Evolutionary conservation across 2,329 filamentous ascomycete species (phyloP), one percentile per base, ranked within the genome.

Genomic region (Claviceps purpurea): DNA sequence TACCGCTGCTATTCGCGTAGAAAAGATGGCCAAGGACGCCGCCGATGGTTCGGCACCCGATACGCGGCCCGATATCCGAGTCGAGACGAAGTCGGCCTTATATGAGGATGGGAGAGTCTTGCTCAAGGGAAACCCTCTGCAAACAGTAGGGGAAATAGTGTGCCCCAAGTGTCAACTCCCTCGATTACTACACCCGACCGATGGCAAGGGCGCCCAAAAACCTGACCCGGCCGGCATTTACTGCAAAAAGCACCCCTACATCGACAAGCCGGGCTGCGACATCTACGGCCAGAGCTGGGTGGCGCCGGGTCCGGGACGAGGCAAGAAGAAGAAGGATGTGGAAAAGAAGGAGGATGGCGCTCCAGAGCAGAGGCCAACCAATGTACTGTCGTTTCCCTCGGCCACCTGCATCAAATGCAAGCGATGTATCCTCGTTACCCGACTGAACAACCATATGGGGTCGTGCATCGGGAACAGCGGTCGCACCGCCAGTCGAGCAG

Each of bases 221-320:
- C 82, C 82, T 44, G 79, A 84, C 53, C 85, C 85, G 0, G 73
- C 76, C 57, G 72, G 82, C 58, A 79, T 84, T 58, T 90, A 89
- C 73, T 91, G 87, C 75, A 87, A 87, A 67, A 82, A 82, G 57
- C 81, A 85, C 55, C 85, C 86, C 0, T 90, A 85, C 72, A 85
- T 88, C 55, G 80, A 87, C 58, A 83, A 86, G 64, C 74, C 81
- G 2, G 85, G 85, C 55, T 85, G 82, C 68, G 86, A 91, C 66
- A 87, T 90, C 57, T 89, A 89, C 66, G 86, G 85, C 49, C 87
- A 89, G 67, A 87, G 84, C 30, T 90, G 87, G 77, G 82, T 87
- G 14, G 82, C 81, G 18, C 83, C 84, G 22, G 78, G 78, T 0
- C 81, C 82, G 22, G 81, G 81, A 14, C 77, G 84, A 55, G 85